phyloP scores from a whole-genome alignment of 306 rosid species.

The Hylodesmum podocarpum region DNA sequence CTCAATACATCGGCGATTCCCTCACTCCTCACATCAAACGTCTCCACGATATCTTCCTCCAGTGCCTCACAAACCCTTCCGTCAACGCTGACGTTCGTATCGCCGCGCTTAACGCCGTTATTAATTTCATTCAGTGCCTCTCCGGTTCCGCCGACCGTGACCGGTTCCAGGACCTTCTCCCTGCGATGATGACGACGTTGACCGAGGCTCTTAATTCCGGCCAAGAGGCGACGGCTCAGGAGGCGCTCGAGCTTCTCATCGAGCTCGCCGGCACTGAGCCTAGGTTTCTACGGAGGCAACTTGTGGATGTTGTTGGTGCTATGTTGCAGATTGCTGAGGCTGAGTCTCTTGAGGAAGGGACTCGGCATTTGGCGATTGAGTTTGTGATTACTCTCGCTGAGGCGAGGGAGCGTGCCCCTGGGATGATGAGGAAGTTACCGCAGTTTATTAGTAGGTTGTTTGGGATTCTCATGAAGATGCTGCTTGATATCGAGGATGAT shows the following conservation, averaged over 20 bases:
- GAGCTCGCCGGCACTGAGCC: slow-evolving; percentile 94
- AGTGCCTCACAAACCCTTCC: slow-evolving; percentile 52
- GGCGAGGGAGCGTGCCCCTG: slow-evolving; percentile 95
- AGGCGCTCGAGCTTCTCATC: slow-evolving; percentile 83
- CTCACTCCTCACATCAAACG: slow-evolving; percentile 77
- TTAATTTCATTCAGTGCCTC: slow-evolving; percentile 88
- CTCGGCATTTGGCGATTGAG: slow-evolving; percentile 91
- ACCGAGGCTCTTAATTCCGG: slow-evolving; percentile 84
- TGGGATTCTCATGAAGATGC: slow-evolving; percentile 83
- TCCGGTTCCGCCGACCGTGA: slow-evolving; percentile 76
- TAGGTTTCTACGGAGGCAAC: slow-evolving; percentile 79
- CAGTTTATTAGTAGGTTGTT: slow-evolving; percentile 89
- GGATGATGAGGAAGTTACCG: slow-evolving; percentile 97
- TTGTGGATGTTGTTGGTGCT: slow-evolving; percentile 83
- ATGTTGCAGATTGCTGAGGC: slow-evolving; percentile 97
- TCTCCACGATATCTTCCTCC: slow-evolving; percentile 75
- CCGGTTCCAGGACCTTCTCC: slow-evolving; percentile 88
- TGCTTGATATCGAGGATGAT: slow-evolving; percentile 84
- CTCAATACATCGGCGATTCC: slow-evolving; percentile 88
- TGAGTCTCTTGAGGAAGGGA: slow-evolving; percentile 80
- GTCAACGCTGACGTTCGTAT: slow-evolving; percentile 71
- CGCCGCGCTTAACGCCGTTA: slow-evolving; percentile 87
- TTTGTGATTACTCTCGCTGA: slow-evolving; percentile 91
- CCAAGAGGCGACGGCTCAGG: slow-evolving; percentile 93
- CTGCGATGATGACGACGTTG: slow-evolving; percentile 87